phyloP scores from a whole-genome alignment of 148 eudicot species.

The Salicornia ramosissima region DNA sequence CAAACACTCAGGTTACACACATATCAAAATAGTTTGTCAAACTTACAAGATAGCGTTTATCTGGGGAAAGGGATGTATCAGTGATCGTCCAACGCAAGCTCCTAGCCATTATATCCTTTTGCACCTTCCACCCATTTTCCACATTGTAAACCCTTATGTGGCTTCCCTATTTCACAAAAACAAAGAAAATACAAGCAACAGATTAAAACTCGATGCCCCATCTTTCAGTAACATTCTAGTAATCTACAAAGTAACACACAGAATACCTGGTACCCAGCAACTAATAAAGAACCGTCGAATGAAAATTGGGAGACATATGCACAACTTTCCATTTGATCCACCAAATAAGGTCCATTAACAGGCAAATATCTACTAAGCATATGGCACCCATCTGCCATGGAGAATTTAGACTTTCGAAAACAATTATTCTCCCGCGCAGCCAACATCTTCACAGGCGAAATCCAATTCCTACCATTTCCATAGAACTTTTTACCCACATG shows the following conservation, averaged over 20 bases:
- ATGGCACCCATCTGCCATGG: slow-evolving; percentile 62
- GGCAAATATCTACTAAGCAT: slow-evolving; percentile 72
- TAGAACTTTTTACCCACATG: slow-evolving; percentile 31
- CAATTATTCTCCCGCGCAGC: slow-evolving; percentile 74
- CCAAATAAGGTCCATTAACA: slow-evolving; percentile 49
- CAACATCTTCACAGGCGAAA: slow-evolving; percentile 64
- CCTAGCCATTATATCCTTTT: slow-evolving; percentile 68
- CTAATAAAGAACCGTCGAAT: slow-evolving; percentile 68
- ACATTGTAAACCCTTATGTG: slow-evolving; percentile 75
- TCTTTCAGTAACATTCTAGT: neutral
- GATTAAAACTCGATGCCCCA: neutral
- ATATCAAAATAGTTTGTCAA: neutral
- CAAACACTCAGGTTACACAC: too few species aligned
- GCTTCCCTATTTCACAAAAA: slow-evolving; percentile 51
- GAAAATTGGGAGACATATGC: slow-evolving; percentile 91
- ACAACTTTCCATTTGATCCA: slow-evolving; percentile 60
- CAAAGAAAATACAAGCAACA: neutral
- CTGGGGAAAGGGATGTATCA: slow-evolving; percentile 86
- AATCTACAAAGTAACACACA: neutral
- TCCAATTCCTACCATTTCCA: slow-evolving; percentile 32
- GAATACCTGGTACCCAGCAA: slow-evolving; percentile 87
- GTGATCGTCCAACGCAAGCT: slow-evolving; percentile 90
- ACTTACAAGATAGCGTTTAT: slow-evolving; percentile 70
- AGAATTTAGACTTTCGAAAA: slow-evolving; percentile 65
- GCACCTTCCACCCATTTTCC: slow-evolving; percentile 69